phyloP scores from a whole-genome alignment of 2,329 filamentous ascomycete species.

The Botrytis hyacinthi region DNA sequence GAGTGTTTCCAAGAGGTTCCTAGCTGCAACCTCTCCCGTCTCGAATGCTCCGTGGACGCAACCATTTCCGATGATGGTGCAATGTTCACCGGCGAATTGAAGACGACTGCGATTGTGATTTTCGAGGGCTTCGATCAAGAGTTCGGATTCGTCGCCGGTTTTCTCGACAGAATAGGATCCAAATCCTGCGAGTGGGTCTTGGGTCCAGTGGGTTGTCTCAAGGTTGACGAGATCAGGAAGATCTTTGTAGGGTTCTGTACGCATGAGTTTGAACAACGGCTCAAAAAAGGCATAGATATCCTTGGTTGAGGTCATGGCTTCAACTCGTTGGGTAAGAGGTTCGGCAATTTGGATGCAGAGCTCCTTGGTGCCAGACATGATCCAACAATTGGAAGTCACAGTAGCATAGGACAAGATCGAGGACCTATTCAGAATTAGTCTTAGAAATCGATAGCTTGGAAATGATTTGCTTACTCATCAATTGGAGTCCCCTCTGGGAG shows the following conservation, averaged over 20 bases:
- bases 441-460: too few relatives aligned
- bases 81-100: slow-evolving; percentile 45
- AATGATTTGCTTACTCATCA: slow-evolving; percentile 30
- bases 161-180: slow-evolving; percentile 47
- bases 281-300: slow-evolving; percentile 45
- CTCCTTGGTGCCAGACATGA: slow-evolving; percentile 45
- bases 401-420: slow-evolving; percentile 45
- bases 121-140: slow-evolving; percentile 41
- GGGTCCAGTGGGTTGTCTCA: slow-evolving; percentile 46
- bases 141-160: slow-evolving; percentile 43
- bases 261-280: slow-evolving; percentile 45
- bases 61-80: slow-evolving; percentile 43
- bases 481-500: slow-evolving; percentile 34
- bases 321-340: slow-evolving; percentile 46
- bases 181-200: slow-evolving; percentile 45
- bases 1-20: slow-evolving; percentile 42
- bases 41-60: slow-evolving; percentile 47
- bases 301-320: slow-evolving; percentile 42
- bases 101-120: slow-evolving; percentile 41
- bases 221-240: slow-evolving; percentile 42
- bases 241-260: slow-evolving; percentile 46
- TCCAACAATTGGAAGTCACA: slow-evolving; percentile 46
- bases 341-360: slow-evolving; percentile 46
- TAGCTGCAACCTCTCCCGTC: slow-evolving; percentile 44
- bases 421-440: slow-evolving; percentile 21